Conservation (phyloP, 345 rosid species). For the Turnera subulata region DNA sequence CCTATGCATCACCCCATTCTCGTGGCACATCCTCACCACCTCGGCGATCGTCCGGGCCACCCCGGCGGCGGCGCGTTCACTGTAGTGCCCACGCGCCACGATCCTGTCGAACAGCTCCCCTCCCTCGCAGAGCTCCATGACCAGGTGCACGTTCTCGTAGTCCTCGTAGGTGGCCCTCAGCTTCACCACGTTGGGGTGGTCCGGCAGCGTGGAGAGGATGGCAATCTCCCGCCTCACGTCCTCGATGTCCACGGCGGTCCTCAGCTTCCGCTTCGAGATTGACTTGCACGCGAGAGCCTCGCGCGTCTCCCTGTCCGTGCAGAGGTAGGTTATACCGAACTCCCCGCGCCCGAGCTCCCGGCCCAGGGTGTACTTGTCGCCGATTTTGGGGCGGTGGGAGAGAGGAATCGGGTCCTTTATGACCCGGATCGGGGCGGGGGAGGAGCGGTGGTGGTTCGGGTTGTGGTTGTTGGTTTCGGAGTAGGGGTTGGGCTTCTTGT, state of each 20-base stretch:
- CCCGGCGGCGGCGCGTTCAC: slow-evolving; percentile 86
- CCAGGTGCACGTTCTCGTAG: slow-evolving; percentile 78
- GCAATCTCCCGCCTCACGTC: slow-evolving; percentile 93
- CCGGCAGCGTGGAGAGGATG: slow-evolving; percentile 81
- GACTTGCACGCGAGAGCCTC: slow-evolving; percentile 84
- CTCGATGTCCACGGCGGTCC: slow-evolving; percentile 85
- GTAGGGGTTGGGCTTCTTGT: slow-evolving; percentile 62
- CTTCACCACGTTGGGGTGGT: slow-evolving; percentile 82
- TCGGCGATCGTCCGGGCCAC: slow-evolving; percentile 77
- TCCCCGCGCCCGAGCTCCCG: slow-evolving; percentile 92
- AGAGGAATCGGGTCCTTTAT: slow-evolving; percentile 63
- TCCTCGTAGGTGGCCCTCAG: slow-evolving; percentile 93
- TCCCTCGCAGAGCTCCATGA: slow-evolving; percentile 96
- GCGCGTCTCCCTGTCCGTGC: slow-evolving; percentile 73
- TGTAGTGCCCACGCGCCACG: slow-evolving; percentile 92
- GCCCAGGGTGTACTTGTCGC: slow-evolving; percentile 80
- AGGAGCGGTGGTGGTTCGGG: slow-evolving; percentile 7
- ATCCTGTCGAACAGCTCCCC: slow-evolving; percentile 95
- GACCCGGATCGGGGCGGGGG: slow-evolving; percentile 60
- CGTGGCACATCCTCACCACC: slow-evolving; percentile 91
- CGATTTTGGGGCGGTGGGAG: slow-evolving; percentile 62
- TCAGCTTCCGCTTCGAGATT: slow-evolving; percentile 77
- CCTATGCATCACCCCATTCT: slow-evolving; percentile 87
- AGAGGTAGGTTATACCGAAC: slow-evolving; percentile 88
- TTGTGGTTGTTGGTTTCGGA: slow-evolving; percentile 35